A percentile compares a stretch with the other conserved stretches of the same genome.
Evolutionary conservation across 129 eudicot species (phyloP).

Genomic region (Lactuca saligna): DNA sequence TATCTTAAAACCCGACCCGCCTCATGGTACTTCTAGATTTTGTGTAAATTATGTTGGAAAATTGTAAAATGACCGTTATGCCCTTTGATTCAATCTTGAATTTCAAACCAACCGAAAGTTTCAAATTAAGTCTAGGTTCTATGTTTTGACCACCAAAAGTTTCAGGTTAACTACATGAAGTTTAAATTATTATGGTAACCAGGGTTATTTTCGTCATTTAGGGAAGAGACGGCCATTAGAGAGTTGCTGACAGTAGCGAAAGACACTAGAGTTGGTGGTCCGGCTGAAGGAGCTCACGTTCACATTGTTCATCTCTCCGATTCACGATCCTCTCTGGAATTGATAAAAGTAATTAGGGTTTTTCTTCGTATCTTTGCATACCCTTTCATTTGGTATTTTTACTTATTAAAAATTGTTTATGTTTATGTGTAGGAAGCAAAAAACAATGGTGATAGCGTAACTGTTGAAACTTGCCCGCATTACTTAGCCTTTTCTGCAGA

Average conservation of each 20-base stretch:
- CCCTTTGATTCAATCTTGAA: background rate
- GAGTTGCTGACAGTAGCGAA: conserved; percentile 67
- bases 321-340: conserved; percentile 67
- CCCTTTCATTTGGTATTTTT: background rate
- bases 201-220: conserved; percentile 12
- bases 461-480: conserved; percentile 97
- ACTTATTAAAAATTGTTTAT: conserved; percentile 6
- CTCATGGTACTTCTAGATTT: conserved; percentile 46
- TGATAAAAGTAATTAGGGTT: conserved; percentile 58
- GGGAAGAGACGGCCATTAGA: conserved; percentile 95
- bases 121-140: background rate
- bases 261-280: conserved; percentile 74
- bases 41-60: no score
- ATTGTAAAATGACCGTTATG: background rate
- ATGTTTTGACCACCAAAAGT: no score
- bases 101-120: background rate
- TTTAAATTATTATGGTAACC: background rate
- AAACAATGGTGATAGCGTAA: conserved; percentile 73
- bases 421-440: conserved; percentile 78
- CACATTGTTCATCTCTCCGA: conserved; percentile 95
- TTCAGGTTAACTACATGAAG: no score
- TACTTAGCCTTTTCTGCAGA: conserved; percentile 92
- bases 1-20: conserved; percentile 95
- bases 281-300: conserved; percentile 94
- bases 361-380: background rate